These are phyloP conservation scores for Boletus pseudopeckii DNA, from an alignment of 768 basidiomycete genomes.

Conservation along the genomic window DNA sequence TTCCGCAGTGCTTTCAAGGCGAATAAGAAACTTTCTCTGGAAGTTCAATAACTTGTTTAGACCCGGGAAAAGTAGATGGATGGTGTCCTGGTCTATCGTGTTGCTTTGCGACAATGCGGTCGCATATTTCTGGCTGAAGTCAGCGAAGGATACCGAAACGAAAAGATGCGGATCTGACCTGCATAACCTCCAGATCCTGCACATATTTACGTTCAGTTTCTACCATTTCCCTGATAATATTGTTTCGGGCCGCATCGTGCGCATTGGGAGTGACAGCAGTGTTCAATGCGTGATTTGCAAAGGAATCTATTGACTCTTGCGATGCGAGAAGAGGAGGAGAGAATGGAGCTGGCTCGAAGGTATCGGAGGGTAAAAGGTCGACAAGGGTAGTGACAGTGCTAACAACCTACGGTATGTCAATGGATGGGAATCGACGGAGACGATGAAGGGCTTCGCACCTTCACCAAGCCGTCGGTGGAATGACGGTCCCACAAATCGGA, in stretches of 20 bases:
- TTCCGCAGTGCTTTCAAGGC: conserved; percentile 82
- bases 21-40: conserved; percentile 90
- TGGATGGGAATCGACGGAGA: not conserved
- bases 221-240: conserved; percentile 84
- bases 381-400: conserved; percentile 86
- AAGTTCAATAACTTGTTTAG: conserved; percentile 95
- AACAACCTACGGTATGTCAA: conserved; percentile 58
- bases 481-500: conserved; percentile 88
- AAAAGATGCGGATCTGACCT: conserved; percentile 50
- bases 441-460: conserved; percentile 50
- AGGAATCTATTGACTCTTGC: conserved; percentile 59
- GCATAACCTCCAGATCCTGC: conserved; percentile 93
- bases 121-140: conserved; percentile 72
- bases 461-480: conserved; percentile 92
- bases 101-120: conserved; percentile 77
- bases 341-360: conserved; percentile 60
- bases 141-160: conserved; percentile 8
- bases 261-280: conserved; percentile 46
- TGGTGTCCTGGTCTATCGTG: conserved; percentile 90
- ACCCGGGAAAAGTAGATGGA: conserved; percentile 93
- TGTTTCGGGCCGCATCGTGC: conserved; percentile 66
- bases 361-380: conserved; percentile 63
- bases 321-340: conserved; percentile 55
- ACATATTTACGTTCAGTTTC: conserved; percentile 97
- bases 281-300: conserved; percentile 42